Evolutionary conservation across 345 rosid genomes (phyloP).

Genomic region (Euphorbia lathyris): DNA sequence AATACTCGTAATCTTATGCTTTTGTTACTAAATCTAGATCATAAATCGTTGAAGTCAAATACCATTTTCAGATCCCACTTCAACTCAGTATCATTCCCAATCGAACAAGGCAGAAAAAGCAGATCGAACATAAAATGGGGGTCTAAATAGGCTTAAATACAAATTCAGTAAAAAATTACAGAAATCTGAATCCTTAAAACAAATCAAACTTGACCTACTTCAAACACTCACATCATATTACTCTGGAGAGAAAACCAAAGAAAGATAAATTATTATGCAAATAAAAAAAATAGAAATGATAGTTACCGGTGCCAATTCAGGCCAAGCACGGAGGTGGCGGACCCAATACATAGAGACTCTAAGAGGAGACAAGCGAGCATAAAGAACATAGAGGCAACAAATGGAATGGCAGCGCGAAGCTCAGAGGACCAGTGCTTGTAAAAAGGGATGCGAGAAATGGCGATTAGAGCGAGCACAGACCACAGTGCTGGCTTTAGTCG

Average conservation of each 20-base stretch:
- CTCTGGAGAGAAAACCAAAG: too few species aligned
- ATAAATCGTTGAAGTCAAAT: background rate
- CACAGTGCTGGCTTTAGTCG: constrained; percentile 81
- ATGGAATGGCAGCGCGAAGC: constrained; percentile 67
- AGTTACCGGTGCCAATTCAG: constrained; percentile 84
- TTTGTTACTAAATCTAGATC: background rate
- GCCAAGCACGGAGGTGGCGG: constrained; percentile 84
- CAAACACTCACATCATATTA: background rate
- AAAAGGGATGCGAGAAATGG: constrained; percentile 66
- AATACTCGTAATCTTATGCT: background rate
- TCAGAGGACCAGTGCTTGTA: constrained; percentile 86
- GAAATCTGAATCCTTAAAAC: background rate
- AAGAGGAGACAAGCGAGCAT: constrained; percentile 72
- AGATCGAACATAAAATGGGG: background rate
- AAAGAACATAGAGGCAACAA: constrained; percentile 71
- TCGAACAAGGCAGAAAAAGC: background rate
- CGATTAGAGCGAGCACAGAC: constrained; percentile 59
- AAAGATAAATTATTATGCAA: too few species aligned
- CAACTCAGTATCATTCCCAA: background rate
- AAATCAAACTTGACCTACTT: background rate
- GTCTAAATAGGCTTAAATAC: background rate
- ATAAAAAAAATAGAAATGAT: background rate
- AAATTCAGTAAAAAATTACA: background rate
- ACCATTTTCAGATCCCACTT: background rate
- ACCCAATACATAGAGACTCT: constrained; percentile 85